Conservation (phyloP, 2,329 filamentous ascomycete species). For the Aspergillus novofumigatus region DNA sequence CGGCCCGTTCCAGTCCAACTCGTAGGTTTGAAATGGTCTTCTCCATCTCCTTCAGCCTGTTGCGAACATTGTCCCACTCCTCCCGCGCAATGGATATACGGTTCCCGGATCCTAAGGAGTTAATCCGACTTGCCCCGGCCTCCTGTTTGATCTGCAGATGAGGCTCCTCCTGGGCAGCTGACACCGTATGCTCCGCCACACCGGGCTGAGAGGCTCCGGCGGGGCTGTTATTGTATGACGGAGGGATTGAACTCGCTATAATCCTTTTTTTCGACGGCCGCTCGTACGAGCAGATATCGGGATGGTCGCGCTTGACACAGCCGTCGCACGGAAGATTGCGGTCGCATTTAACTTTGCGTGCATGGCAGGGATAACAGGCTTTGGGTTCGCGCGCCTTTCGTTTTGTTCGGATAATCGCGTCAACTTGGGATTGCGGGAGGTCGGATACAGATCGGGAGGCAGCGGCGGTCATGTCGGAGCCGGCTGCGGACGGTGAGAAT, state of each 20-base stretch:
- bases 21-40: constrained; percentile 38
- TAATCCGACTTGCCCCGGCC: constrained; percentile 4
- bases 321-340: constrained; percentile 47
- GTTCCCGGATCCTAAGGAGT: constrained; percentile 11
- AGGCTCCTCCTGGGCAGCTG: constrained; percentile 17
- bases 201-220: constrained; percentile 8
- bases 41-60: constrained; percentile 41
- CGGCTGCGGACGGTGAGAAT: constrained; percentile 24
- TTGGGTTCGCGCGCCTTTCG: constrained; percentile 46
- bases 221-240: constrained; percentile 22
- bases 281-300: constrained; percentile 47
- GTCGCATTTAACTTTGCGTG: constrained; percentile 48
- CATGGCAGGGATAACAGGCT: constrained; percentile 45
- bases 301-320: constrained; percentile 47
- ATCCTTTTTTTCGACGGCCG: constrained; percentile 45
- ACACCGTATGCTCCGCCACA: constrained; percentile 8
- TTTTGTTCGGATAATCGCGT: constrained; percentile 46
- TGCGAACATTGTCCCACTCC: constrained; percentile 43
- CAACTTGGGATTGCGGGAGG: constrained; percentile 43
- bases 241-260: constrained; percentile 17
- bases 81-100: constrained; percentile 39
- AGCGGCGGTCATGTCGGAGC: constrained; percentile 20
- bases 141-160: constrained; percentile 19
- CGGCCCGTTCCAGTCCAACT: constrained; percentile 35
- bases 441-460: constrained; percentile 33